Conservation (phyloP, 805 yeast species). For the Lachancea lanzarotensis region DNA sequence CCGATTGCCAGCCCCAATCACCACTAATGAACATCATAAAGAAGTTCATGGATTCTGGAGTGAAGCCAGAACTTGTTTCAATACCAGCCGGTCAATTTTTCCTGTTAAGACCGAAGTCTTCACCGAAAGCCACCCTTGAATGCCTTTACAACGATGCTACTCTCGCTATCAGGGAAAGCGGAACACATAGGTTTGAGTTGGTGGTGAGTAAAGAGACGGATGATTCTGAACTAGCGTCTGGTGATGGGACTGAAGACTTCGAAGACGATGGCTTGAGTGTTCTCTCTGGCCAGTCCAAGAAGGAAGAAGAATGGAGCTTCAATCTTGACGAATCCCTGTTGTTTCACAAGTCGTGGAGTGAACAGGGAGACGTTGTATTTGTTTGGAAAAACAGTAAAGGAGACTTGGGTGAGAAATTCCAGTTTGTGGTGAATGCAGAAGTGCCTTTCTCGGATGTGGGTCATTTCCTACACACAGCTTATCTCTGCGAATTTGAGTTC, state of each 20-base stretch:
- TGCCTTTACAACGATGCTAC: conserved; percentile 77
- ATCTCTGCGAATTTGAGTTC: conserved; percentile 68
- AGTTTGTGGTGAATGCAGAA: conserved; percentile 63
- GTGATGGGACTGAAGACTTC: conserved; percentile 45
- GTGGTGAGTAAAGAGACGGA: conserved; percentile 66
- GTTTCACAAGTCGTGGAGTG: conserved; percentile 46
- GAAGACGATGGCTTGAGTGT: conserved; percentile 34
- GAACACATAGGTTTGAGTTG: conserved; percentile 61
- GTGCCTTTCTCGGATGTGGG: conserved; percentile 48
- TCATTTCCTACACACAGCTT: conserved; percentile 54
- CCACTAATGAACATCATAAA: conserved; percentile 63
- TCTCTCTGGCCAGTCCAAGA: conserved; percentile 28
- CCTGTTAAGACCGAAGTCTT: conserved; percentile 62
- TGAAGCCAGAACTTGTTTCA: conserved; percentile 55
- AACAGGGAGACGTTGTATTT: conserved; percentile 51
- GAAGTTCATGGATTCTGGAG: conserved; percentile 50
- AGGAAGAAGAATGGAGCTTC: conserved; percentile 64
- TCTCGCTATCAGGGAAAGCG: conserved; percentile 61
- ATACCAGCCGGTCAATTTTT: conserved; percentile 77
- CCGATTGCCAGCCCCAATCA: too few species aligned
- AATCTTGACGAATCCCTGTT: conserved; percentile 55
- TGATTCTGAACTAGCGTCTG: conserved; percentile 49
- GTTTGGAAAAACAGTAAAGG: conserved; percentile 81
- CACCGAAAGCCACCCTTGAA: conserved; percentile 85
- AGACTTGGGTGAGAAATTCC: conserved; percentile 79